These are phyloP conservation scores for Ambrosiella xylebori DNA, from an alignment of 2,329 filamentous ascomycete species.

Conservation along the genomic window DNA sequence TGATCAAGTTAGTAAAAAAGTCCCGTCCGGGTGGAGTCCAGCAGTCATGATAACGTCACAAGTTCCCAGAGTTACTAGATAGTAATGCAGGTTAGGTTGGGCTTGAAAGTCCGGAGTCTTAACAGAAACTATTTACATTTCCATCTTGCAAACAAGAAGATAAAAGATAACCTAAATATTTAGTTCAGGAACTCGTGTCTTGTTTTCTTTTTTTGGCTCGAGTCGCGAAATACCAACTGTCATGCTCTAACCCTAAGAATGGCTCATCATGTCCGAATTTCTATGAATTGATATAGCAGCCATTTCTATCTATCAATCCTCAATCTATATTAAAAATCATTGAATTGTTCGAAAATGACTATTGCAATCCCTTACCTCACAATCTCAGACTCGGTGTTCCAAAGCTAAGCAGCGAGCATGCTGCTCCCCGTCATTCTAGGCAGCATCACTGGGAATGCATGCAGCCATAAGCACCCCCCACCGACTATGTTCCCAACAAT, in stretches of 20 bases:
- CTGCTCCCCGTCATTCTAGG: conserved; percentile 60
- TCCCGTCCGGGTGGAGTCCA: too few species aligned
- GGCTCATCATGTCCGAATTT: too few species aligned
- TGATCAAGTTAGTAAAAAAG: too few species aligned
- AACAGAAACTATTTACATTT: too few species aligned
- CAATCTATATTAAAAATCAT: not conserved
- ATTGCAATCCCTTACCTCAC: conserved; percentile 64
- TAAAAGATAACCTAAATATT: not conserved
- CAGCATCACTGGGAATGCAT: conserved; percentile 53
- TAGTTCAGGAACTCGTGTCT: not conserved
- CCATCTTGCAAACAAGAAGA: not conserved
- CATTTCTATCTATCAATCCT: not conserved
- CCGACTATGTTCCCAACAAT: not conserved
- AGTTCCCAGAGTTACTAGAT: too few species aligned
- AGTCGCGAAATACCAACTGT: too few species aligned
- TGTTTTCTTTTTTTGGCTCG: not conserved
- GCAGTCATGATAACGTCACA: too few species aligned
- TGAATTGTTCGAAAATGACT: conserved; percentile 44
- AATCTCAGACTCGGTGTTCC: conserved; percentile 53
- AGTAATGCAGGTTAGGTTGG: too few species aligned
- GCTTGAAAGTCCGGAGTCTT: too few species aligned
- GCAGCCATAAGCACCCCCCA: conserved; percentile 35
- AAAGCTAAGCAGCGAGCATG: conserved; percentile 53
- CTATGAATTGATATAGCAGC: not conserved
- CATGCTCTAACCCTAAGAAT: too few species aligned